Conservation (phyloP, 805 yeast species). For the Zygosaccharomyces kombuchaensis region DNA sequence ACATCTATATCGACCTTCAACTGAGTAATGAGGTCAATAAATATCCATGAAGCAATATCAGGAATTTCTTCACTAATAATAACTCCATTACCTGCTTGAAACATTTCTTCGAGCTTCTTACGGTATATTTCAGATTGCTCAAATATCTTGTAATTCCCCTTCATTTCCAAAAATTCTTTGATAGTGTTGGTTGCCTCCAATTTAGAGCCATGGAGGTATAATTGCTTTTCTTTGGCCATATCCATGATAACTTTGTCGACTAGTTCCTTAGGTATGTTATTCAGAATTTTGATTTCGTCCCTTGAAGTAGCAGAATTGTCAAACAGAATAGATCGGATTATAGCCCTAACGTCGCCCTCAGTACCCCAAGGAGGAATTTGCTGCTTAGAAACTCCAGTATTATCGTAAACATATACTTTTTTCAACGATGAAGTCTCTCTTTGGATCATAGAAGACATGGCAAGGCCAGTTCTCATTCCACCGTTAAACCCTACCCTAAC, state of each 20-base stretch:
- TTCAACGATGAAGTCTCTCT: conserved; percentile 53
- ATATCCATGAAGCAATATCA: conserved; percentile 58
- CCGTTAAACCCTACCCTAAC: conserved; percentile 29
- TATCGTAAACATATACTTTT: conserved; percentile 21
- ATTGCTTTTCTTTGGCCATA: conserved; percentile 50
- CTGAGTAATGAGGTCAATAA: conserved; percentile 52
- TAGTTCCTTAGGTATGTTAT: conserved; percentile 48
- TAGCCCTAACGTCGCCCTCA: conserved; percentile 30
- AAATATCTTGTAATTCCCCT: conserved; percentile 38
- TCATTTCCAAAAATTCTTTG: conserved; percentile 25
- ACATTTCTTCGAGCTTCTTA: conserved; percentile 39
- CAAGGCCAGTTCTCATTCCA: conserved; percentile 40
- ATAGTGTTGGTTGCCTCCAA: conserved; percentile 24
- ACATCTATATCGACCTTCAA: conserved; percentile 42
- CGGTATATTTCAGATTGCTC: conserved; percentile 46
- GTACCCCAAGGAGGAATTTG: neutral
- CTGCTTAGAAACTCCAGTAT: conserved; percentile 8
- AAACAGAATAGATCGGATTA: conserved; percentile 35
- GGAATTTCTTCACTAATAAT: conserved; percentile 50
- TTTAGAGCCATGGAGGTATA: conserved; percentile 46
- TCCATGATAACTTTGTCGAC: conserved; percentile 40
- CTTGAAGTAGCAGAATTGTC: conserved; percentile 29
- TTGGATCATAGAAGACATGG: conserved; percentile 64
- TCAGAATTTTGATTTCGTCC: conserved; percentile 32
- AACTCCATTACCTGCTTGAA: conserved; percentile 48